Evolutionary conservation across 345 rosid species (phyloP).

Genomic region (Populus euphratica): DNA sequence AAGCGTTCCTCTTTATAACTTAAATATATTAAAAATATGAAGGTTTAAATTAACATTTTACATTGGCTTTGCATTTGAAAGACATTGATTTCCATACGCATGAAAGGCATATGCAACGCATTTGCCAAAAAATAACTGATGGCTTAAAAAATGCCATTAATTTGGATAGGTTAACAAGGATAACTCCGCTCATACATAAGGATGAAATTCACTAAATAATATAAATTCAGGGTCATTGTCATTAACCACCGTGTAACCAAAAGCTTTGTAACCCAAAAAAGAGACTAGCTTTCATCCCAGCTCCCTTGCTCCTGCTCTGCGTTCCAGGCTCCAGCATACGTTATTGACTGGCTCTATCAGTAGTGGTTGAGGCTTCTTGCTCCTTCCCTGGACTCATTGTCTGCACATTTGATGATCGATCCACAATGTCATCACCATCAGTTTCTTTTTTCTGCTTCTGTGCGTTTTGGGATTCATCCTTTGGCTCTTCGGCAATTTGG

Average conservation of each 20-base stretch:
- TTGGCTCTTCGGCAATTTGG: background rate
- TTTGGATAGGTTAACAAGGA: background rate
- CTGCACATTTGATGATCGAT: background rate
- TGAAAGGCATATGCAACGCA: background rate
- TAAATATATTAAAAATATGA: background rate
- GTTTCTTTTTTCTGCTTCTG: background rate
- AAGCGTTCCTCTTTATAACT: background rate
- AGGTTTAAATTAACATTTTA: background rate
- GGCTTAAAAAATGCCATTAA: background rate
- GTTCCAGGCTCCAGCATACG: conserved; percentile 7
- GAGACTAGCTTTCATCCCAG: conserved; percentile 2
- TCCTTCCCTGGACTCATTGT: background rate
- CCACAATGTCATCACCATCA: background rate
- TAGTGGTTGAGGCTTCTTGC: background rate
- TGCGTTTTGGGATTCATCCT: background rate
- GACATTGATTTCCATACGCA: background rate
- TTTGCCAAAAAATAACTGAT: background rate
- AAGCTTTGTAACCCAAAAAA: background rate
- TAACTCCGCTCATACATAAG: background rate
- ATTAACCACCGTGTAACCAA: background rate
- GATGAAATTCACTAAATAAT: background rate
- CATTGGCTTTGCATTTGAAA: no score
- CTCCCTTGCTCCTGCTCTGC: conserved; percentile 17
- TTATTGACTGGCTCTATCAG: background rate
- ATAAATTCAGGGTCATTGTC: background rate